phyloP scores from a whole-genome alignment of 768 basidiomycete genomes.

The Pulveroboletus sp. region DNA sequence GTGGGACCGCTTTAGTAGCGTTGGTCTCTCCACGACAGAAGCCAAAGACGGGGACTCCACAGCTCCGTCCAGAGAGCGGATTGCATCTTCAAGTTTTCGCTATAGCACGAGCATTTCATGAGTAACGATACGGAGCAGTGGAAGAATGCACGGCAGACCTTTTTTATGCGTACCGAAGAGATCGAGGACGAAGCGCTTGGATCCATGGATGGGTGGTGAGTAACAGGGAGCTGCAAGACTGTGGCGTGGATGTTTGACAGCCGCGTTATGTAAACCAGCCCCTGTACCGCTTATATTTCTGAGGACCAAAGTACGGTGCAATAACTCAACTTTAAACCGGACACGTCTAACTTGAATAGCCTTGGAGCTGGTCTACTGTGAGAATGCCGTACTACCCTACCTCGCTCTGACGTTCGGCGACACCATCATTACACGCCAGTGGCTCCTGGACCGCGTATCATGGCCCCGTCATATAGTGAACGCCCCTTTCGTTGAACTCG shows the following conservation, averaged over 20 bases:
- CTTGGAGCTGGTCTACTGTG: not conserved
- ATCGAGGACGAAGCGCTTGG: slow-evolving; percentile 6
- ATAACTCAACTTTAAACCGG: too few relatives aligned
- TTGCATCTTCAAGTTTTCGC: slow-evolving; percentile 81
- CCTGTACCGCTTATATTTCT: not conserved
- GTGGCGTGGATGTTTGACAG: not conserved
- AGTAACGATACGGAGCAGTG: not conserved
- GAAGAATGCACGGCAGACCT: slow-evolving; percentile 29
- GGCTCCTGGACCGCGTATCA: not conserved
- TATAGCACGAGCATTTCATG: slow-evolving; percentile 22
- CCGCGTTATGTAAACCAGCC: not conserved
- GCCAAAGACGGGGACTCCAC: slow-evolving; percentile 37
- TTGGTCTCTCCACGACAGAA: slow-evolving; percentile 27
- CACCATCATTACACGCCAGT: not conserved
- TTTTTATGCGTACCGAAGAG: slow-evolving; percentile 36
- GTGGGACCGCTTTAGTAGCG: slow-evolving; percentile 49
- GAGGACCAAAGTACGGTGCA: too few relatives aligned
- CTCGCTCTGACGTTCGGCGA: not conserved
- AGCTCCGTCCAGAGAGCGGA: slow-evolving; percentile 64
- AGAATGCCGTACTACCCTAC: too few relatives aligned
- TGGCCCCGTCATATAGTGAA: too few relatives aligned
- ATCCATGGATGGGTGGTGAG: slow-evolving; percentile 12
- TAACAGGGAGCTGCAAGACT: not conserved
- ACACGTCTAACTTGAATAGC: not conserved
- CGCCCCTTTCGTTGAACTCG: too few relatives aligned